Conservation (phyloP, 495 filamentous ascomycete species). For the Sphaerosporella brunnea region DNA sequence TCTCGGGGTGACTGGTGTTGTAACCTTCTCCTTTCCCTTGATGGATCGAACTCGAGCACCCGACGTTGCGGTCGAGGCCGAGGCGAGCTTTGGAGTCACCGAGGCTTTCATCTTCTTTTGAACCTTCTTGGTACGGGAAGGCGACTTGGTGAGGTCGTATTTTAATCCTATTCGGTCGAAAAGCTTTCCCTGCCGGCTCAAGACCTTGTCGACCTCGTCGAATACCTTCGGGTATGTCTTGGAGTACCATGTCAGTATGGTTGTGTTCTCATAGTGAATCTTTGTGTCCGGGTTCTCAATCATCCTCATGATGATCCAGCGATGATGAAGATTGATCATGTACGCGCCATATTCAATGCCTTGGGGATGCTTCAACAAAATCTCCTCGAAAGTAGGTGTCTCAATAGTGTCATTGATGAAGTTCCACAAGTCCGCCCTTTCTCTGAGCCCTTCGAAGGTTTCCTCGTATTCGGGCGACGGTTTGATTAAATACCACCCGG, state of each 20-base stretch:
- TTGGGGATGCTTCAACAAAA: neutral
- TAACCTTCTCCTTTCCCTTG: no score
- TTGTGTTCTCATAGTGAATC: neutral
- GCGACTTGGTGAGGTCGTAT: no score
- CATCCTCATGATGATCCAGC: neutral
- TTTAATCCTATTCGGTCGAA: no score
- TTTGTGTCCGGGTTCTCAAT: neutral
- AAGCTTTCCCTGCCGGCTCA: no score
- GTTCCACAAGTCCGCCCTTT: conserved; percentile 16
- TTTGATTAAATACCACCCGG: conserved; percentile 15
- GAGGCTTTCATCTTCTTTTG: no score
- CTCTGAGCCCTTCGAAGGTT: conserved; percentile 8
- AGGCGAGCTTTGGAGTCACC: no score
- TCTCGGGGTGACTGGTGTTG: no score
- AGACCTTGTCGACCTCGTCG: neutral
- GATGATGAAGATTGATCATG: neutral
- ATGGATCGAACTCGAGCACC: no score
- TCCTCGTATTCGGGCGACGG: conserved; percentile 9
- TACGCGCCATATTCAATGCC: neutral
- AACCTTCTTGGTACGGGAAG: no score
- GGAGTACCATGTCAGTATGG: neutral
- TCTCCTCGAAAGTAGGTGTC: neutral
- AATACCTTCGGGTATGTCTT: neutral
- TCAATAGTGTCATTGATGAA: neutral
- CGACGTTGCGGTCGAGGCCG: no score